Evolutionary conservation across 208 protist genomes (phyloP).

Genomic region (Blastocrithidia nonstop): DNA sequence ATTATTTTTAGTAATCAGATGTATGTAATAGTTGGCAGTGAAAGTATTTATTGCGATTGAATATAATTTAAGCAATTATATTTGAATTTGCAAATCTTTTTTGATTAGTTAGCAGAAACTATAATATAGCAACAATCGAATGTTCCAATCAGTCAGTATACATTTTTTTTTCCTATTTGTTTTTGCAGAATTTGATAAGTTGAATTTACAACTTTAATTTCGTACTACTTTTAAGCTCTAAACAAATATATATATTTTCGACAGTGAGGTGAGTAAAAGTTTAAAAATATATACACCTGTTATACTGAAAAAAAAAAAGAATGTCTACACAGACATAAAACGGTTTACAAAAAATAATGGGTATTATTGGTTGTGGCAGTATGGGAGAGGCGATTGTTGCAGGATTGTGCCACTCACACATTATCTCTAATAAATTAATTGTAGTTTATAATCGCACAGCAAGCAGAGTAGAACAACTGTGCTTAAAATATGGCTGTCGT

Average conservation of each 20-base stretch:
- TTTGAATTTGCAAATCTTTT: background rate
- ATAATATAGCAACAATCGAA: background rate
- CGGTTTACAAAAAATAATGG: slow-evolving; percentile 19
- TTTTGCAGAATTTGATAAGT: background rate
- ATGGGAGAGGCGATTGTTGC: slow-evolving; percentile 86
- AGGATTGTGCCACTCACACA: slow-evolving; percentile 26
- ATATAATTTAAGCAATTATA: background rate
- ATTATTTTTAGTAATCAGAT: slow-evolving; percentile 6
- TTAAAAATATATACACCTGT: slow-evolving; percentile 59
- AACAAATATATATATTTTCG: background rate
- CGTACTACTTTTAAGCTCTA: background rate
- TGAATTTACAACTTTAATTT: background rate
- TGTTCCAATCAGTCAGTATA: background rate
- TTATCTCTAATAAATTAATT: slow-evolving; percentile 21
- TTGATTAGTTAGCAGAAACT: background rate
- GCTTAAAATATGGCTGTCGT: slow-evolving; percentile 26
- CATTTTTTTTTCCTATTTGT: background rate
- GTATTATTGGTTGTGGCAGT: slow-evolving; percentile 90
- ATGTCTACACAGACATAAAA: slow-evolving; percentile 27
- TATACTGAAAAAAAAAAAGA: slow-evolving; percentile 85
- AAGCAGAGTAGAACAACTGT: slow-evolving; percentile 20
- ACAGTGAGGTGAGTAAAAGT: too few relatives aligned
- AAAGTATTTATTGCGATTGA: background rate
- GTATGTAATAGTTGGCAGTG: slow-evolving; percentile 4
- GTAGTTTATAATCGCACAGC: slow-evolving; percentile 57